Base-by-base conservation (phyloP, 352 stramenopile species). In the Elongisporangium undulatum region DNA sequence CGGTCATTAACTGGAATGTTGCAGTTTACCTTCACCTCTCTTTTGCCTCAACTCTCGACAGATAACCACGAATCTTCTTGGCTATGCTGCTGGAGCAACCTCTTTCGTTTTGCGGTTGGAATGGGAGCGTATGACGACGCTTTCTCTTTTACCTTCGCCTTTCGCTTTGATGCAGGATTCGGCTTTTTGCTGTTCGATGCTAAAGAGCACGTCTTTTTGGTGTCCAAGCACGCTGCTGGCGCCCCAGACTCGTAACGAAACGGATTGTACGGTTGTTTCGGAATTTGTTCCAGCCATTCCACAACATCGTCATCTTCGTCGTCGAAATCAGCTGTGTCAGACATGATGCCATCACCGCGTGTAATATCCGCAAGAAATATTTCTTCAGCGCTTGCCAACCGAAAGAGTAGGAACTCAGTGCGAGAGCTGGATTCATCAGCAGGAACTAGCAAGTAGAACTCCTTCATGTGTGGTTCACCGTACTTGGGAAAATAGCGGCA, bases 331-430 rank as follows among this genome's bases (percentile, higher is more conserved):
- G 24, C 5, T 17, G 53, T 9, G 29, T 41, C 9, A 9, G 29
- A 41, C 8, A 9, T 2, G 29, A 41, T 49, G n/a, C 2, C 22
- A 34, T 23, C 39, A 20, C 23, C 51, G 23, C 26, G 51, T n/a
- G 0, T 45, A 19, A 6, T 24, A n/a, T 49, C 39, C 13, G 61
- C 56, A 2, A 80, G 13, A 15, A 76, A 39, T 41, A 79, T 49
- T 26, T 82, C 67, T 48, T 82, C 74, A 20, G 69, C 61, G 15
- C 64, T 68, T 22, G 70, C 68, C 21, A 82, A 19, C 29, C 63
- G 62, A 56, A 71, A 72, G 39, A 82, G 55, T 6, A 80, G 51
- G 49, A 82, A 63, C 26, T 49, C 19, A 16, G 20, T 13, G 23
- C 16, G 20, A 17, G n/a, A 38, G 4, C 5, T 13, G 21, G 20